Percentiles rank a stretch among this genome's conserved stretches.
Conservation (phyloP, 495 filamentous ascomycete species). For the Penicillium ucsense region DNA sequence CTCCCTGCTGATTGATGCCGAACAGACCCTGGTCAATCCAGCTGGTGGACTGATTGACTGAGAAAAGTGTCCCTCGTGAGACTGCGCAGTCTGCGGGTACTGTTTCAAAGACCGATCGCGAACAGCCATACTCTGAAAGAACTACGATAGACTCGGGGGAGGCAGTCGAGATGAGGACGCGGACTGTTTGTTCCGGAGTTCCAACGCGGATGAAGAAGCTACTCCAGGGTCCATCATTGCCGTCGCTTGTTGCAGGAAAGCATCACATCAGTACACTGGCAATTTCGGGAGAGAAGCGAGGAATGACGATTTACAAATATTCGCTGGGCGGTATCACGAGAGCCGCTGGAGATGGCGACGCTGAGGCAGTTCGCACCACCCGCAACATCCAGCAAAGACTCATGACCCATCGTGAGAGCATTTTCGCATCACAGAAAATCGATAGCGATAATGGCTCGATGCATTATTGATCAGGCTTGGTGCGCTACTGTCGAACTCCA, state of each 20-base stretch:
- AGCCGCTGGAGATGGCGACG: conserved; percentile 6
- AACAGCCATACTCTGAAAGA: conserved; percentile 13
- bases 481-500: no score
- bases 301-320: conserved; percentile 8
- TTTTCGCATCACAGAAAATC: not conserved
- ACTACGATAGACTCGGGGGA: conserved; percentile 16
- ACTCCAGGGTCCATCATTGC: conserved; percentile 18
- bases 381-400: not conserved
- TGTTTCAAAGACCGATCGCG: conserved; percentile 6
- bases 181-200: conserved; percentile 9
- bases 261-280: no score
- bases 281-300: no score
- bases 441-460: no score
- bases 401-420: not conserved
- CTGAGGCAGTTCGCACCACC: not conserved
- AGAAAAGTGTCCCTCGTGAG: conserved; percentile 12
- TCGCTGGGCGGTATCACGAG: conserved; percentile 11
- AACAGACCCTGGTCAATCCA: conserved; percentile 10
- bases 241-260: conserved; percentile 3
- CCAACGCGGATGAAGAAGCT: conserved; percentile 12
- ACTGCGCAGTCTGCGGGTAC: conserved; percentile 12
- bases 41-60: conserved; percentile 8
- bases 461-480: no score
- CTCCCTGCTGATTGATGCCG: conserved; percentile 7
- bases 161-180: conserved; percentile 13